Base-by-base conservation (phyloP, 768 basidiomycete genomes). In the Collybia mongolica region DNA sequence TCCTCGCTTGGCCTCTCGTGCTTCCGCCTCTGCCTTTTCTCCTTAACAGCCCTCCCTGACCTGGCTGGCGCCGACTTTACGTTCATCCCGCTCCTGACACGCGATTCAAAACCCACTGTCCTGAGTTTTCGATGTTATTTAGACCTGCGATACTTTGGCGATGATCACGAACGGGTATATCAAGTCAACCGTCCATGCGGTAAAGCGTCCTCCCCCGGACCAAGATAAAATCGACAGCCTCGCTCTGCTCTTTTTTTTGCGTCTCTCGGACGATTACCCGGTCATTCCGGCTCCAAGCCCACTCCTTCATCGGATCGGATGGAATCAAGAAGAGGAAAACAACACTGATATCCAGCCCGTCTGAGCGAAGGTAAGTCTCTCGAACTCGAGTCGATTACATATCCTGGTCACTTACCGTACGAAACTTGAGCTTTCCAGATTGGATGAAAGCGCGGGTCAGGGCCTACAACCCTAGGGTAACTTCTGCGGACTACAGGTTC, bases 141-240 rank as follows among this genome's bases (percentile, higher is more conserved):
- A 26, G 20, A 24, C 14, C 3, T 23, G 19, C 5, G 8, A 29
- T 12, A 32, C 42, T 7, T n/a, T 15, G 26, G 22, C 1, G 11
- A 40, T 19, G 19, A 40, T 19, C 39, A 40, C 32, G 3, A 19
- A 65, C 35, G 76, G 76, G 8, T 79, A 67, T 54, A 72, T 79
- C 60, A 75, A 73, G 54, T 73, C 69, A 43, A 74, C 76, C 1
- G 66, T 79, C 37, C 77, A 81, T 51, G 70, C 76, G 6, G 79
- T 81, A 5, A 65, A 74, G 6, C 73, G 72, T 23, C 79, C 78
- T 0, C 79, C 77, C 5, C 54, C 60, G 0, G 77, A 78, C 51
- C 79, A 80, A 53, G 68, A 57, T 8, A 59, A 65, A 28, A 61
- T 69, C 50, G 62, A 70, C 11, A 71, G 78, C 1, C 60, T 79